Conservation (phyloP, 805 yeast genomes). For the Metschnikowia hibisci region DNA sequence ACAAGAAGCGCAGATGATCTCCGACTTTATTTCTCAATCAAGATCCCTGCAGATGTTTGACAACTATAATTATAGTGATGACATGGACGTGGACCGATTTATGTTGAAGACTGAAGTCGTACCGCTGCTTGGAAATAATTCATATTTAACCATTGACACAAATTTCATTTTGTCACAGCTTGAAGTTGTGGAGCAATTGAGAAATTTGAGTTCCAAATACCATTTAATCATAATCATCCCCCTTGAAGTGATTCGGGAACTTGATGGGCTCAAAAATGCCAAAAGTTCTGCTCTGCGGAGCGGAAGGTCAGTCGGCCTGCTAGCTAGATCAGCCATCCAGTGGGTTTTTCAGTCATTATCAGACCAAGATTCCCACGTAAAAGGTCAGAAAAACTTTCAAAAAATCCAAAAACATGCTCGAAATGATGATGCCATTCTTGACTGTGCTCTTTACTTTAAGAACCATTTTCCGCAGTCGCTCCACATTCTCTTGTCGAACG, state of each 20-base stretch:
- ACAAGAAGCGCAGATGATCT: slow-evolving; percentile 40
- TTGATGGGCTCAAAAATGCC: slow-evolving; percentile 75
- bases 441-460: slow-evolving; percentile 70
- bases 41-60: slow-evolving; percentile 7
- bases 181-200: slow-evolving; percentile 50
- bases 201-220: slow-evolving; percentile 35
- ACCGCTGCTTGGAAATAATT: slow-evolving; percentile 19
- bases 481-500: slow-evolving; percentile 72
- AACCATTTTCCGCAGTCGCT: slow-evolving; percentile 28
- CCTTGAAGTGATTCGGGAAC: slow-evolving; percentile 61
- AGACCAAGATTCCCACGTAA: slow-evolving; percentile 43
- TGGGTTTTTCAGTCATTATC: slow-evolving; percentile 72
- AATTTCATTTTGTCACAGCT: slow-evolving; percentile 75
- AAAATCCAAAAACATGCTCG: slow-evolving; percentile 39
- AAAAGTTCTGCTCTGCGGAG: slow-evolving; percentile 17
- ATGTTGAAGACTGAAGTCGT: slow-evolving; percentile 12
- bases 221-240: slow-evolving; percentile 64
- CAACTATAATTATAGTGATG: slow-evolving; percentile 7
- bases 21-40: slow-evolving; percentile 32
- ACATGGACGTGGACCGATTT: slow-evolving; percentile 17
- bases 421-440: slow-evolving; percentile 82
- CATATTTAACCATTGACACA: slow-evolving; percentile 70
- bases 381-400: slow-evolving; percentile 64
- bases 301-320: slow-evolving; percentile 41
- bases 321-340: slow-evolving; percentile 70